These are phyloP conservation scores for Bothriochloa decipiens DNA, from an alignment of 176 grass and related monocot genomes.

Conservation along the genomic window DNA sequence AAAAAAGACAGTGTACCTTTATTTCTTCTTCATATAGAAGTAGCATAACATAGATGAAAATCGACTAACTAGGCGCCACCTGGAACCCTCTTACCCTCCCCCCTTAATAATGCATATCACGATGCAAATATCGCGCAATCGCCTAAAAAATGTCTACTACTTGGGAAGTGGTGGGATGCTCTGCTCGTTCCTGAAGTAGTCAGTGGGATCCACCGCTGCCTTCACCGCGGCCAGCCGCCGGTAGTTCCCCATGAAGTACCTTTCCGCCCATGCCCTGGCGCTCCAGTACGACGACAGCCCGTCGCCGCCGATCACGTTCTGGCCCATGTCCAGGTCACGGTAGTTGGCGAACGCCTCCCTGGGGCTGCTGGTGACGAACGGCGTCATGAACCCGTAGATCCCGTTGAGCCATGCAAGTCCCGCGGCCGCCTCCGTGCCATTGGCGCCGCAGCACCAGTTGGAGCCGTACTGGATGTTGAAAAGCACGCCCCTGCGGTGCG, in stretches of 20 bases:
- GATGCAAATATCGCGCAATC: neutral
- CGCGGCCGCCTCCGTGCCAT: neutral
- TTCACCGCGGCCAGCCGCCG: slow-evolving; percentile 41
- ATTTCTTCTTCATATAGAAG: too few relatives aligned
- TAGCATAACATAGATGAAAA: neutral
- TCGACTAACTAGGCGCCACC: neutral
- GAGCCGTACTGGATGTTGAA: slow-evolving; percentile 43
- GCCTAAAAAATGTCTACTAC: neutral
- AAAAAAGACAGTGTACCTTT: too few relatives aligned
- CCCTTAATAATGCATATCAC: neutral
- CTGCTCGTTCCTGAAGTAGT: slow-evolving; percentile 55
- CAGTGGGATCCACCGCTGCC: slow-evolving; percentile 25
- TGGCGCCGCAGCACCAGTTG: slow-evolving; percentile 17
- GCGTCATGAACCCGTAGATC: slow-evolving; percentile 10
- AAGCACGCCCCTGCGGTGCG: slow-evolving; percentile 39
- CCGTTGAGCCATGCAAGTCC: slow-evolving; percentile 26
- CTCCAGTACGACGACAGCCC: slow-evolving; percentile 36
- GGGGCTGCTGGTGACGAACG: slow-evolving; percentile 31
- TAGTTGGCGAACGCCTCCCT: slow-evolving; percentile 56
- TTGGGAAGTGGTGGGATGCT: slow-evolving; percentile 44
- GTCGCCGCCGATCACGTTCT: slow-evolving; percentile 30
- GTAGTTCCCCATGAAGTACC: slow-evolving; percentile 51
- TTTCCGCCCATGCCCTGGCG: slow-evolving; percentile 26
- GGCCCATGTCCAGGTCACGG: slow-evolving; percentile 47
- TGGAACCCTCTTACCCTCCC: neutral